phyloP scores from a whole-genome alignment of 768 basidiomycete genomes.

The Clavulina sp. region DNA sequence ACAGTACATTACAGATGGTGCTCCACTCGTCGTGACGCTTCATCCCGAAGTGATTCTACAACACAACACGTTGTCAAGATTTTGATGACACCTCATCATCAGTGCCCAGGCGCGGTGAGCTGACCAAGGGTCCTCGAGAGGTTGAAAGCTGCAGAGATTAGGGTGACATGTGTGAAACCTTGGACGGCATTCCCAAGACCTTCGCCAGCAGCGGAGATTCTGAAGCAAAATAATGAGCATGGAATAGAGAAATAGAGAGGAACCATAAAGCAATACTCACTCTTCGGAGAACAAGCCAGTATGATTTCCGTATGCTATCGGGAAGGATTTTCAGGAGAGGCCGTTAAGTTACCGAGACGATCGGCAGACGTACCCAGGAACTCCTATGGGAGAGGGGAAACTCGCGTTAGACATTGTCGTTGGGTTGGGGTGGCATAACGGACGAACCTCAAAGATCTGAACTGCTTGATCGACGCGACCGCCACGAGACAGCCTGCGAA shows the following conservation, averaged over 20 bases:
- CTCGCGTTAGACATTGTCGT: not conserved
- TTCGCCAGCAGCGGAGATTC: conserved; percentile 4
- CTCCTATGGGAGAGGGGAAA: conserved; percentile 25
- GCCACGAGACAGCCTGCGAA: conserved; percentile 45
- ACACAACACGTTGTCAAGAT: no score
- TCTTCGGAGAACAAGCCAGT: conserved; percentile 46
- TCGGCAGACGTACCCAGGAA: conserved; percentile 19
- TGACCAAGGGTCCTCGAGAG: conserved; percentile 6
- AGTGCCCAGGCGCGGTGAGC: no score
- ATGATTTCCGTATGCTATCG: conserved; percentile 6
- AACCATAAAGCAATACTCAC: not conserved
- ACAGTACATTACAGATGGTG: no score
- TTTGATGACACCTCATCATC: no score
- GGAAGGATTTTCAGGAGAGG: not conserved
- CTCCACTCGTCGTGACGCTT: no score
- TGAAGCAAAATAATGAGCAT: conserved; percentile 14
- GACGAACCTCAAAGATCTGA: conserved; percentile 73
- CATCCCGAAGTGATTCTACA: no score
- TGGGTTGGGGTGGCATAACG: not conserved
- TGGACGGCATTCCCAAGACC: conserved; percentile 80
- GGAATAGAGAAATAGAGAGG: conserved; percentile 31
- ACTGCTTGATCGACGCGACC: conserved; percentile 65
- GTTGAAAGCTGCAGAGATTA: conserved; percentile 10
- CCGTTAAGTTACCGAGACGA: not conserved
- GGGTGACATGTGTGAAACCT: conserved; percentile 42